A percentile compares a stretch with the other conserved stretches of the same genome.
phyloP scores from a whole-genome alignment of 2,329 filamentous ascomycete species.

The Escovopsis sp. region DNA sequence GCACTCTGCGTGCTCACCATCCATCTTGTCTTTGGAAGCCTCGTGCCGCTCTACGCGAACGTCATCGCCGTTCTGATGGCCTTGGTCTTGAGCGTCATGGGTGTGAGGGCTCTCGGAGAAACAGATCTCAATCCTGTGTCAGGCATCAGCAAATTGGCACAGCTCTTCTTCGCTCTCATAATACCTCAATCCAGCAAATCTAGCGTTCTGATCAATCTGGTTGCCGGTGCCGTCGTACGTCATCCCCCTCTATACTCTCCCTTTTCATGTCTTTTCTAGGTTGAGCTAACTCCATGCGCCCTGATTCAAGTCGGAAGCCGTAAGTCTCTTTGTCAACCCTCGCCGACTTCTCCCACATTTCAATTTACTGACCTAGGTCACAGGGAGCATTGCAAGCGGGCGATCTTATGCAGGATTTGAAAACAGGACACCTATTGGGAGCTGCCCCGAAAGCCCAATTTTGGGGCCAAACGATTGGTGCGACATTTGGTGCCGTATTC shows the following conservation, averaged over 20 bases:
- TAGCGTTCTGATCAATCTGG: conserved; percentile 85
- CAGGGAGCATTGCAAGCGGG: conserved; percentile 77
- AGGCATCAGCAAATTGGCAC: conserved; percentile 90
- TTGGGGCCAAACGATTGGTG: conserved; percentile 88
- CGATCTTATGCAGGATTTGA: conserved; percentile 93
- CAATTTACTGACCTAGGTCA: conserved; percentile 4
- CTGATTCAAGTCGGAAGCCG: conserved; percentile 23
- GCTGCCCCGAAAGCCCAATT: conserved; percentile 92
- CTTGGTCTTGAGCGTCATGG: conserved; percentile 62
- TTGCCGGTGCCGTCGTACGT: conserved; percentile 67
- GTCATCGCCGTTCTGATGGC: conserved; percentile 72
- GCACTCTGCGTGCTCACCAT: conserved; percentile 68
- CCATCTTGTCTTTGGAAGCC: conserved; percentile 64
- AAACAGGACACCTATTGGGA: conserved; percentile 85
- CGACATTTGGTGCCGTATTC: conserved; percentile 69
- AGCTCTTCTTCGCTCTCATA: conserved; percentile 85
- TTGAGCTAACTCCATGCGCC: background rate
- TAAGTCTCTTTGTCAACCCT: conserved; percentile 9
- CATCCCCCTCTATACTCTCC: background rate
- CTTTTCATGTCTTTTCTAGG: background rate
- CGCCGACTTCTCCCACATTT: background rate
- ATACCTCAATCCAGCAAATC: conserved; percentile 69
- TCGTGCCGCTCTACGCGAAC: conserved; percentile 67
- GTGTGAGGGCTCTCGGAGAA: conserved; percentile 54
- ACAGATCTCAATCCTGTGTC: conserved; percentile 94